Base-by-base conservation (phyloP, 176 grass and related monocot species). In the Raddia guianensis region DNA sequence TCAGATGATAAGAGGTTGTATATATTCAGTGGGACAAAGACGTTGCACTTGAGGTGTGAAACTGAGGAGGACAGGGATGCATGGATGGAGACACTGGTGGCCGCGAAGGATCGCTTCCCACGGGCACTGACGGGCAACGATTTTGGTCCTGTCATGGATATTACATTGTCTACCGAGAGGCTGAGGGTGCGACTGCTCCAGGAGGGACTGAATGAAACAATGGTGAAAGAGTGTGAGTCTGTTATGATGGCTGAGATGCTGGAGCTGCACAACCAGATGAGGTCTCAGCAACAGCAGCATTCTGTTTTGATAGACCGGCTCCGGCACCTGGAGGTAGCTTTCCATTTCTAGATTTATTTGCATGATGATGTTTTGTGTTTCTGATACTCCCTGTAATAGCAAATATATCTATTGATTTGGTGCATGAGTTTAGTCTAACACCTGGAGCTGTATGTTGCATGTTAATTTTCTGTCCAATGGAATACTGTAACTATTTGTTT, bases 1-100 rank as follows among this genome's bases (percentile, higher is more conserved):
- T 98, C 95, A n/a, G 95, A 98, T 92, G 95, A 98, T 52, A 98
- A 98, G 89, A 94, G 92, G 80, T 77, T 98, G 60, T 98, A 94
- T 82, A 98, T 98, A 89, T 98, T 94, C 73, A 94, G 90, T 72
- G 95, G 95, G 34, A 98, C 90, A 1, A 98, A 98, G 81, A 94
- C 92, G 3, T 80, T 98, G 51, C 95, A 98, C 80, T 82, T 98
- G 78, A 82, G 83, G 76, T 98, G 90, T 83, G 87, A 94, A 73
- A 92, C 88, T 58, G 91, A 82, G 80, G 92, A 98, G 60, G 90
- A 94, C 68, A 87, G 92, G 48, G 87, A 86, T 75, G 54, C 80
- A 32, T 98, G 95, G 95, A 84, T 94, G 49, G 90, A 98, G 52
- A 87, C 92, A 21, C 63, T 94, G 66, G 49, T 87, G 33, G 89